Conservation (phyloP, 2,329 filamentous ascomycete species). For the Nemania sp. region DNA sequence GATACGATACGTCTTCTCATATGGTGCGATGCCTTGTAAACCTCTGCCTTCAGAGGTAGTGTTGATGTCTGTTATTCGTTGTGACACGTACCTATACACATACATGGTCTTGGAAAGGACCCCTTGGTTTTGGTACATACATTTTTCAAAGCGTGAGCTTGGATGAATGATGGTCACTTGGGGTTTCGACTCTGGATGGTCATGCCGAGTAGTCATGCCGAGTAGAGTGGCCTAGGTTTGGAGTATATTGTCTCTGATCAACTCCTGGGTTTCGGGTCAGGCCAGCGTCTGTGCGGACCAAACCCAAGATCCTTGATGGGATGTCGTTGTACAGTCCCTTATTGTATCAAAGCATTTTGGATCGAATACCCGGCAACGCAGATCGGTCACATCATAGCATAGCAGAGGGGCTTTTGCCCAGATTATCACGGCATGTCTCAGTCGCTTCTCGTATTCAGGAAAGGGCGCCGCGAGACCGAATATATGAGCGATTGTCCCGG, state of each 20-base stretch:
- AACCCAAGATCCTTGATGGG: slow-evolving; percentile 4
- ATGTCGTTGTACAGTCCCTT: slow-evolving; percentile 14
- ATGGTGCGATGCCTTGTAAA: background rate
- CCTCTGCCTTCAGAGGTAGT: background rate
- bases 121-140: background rate
- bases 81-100: background rate
- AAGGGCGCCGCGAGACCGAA: background rate
- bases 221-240: background rate
- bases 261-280: background rate
- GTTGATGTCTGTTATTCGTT: background rate
- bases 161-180: background rate
- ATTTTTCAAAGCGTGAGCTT: slow-evolving; percentile 5
- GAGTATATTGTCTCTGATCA: background rate
- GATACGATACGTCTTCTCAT: slow-evolving; percentile 6
- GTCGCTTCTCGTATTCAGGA: no score
- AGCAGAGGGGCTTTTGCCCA: background rate
- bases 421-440: no score
- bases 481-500: background rate
- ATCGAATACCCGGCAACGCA: background rate
- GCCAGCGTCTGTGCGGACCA: slow-evolving; percentile 1
- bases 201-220: slow-evolving; percentile 2
- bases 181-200: background rate
- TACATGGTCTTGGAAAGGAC: background rate
- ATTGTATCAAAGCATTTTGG: slow-evolving; percentile 16
- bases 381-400: slow-evolving; percentile 1